phyloP scores from a whole-genome alignment of 2,329 filamentous ascomycete genomes.

The Microcera coccophila region DNA sequence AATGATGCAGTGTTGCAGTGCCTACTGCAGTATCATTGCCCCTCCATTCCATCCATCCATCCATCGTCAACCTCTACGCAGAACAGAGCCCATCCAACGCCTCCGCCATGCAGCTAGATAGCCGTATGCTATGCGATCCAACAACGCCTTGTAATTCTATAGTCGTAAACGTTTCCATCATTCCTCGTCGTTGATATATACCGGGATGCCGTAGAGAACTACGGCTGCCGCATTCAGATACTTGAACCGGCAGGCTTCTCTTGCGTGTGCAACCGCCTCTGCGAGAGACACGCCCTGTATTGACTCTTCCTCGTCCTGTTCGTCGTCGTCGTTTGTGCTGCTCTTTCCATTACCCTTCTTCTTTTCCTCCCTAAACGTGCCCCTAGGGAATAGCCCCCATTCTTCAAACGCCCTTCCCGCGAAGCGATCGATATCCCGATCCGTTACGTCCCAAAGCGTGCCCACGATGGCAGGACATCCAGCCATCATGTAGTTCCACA shows the following conservation, averaged over 20 bases:
- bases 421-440: slow-evolving; percentile 94
- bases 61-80: too few species aligned
- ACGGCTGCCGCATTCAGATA: slow-evolving; percentile 93
- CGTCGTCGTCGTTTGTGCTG: slow-evolving; percentile 25
- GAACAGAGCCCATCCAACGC: too few species aligned
- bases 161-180: background rate
- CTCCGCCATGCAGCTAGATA: too few species aligned
- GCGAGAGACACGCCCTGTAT: slow-evolving; percentile 59
- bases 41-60: too few species aligned
- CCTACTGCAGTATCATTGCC: too few species aligned
- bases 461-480: slow-evolving; percentile 83
- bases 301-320: slow-evolving; percentile 25
- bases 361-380: slow-evolving; percentile 38
- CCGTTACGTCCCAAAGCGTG: slow-evolving; percentile 96
- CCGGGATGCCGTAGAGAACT: slow-evolving; percentile 91
- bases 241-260: slow-evolving; percentile 76
- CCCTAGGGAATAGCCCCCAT: slow-evolving; percentile 70
- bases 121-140: background rate
- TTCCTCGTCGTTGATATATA: slow-evolving; percentile 60
- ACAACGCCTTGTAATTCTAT: too few species aligned
- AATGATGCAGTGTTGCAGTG: too few species aligned
- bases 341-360: slow-evolving; percentile 26
- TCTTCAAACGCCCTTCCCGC: slow-evolving; percentile 73
- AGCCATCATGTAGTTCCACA: slow-evolving; percentile 87
- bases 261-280: slow-evolving; percentile 74